A percentile compares a stretch with the other conserved stretches of the same genome.
Conservation (phyloP, 441 rosid species). For the Flueggea neowawraea region DNA sequence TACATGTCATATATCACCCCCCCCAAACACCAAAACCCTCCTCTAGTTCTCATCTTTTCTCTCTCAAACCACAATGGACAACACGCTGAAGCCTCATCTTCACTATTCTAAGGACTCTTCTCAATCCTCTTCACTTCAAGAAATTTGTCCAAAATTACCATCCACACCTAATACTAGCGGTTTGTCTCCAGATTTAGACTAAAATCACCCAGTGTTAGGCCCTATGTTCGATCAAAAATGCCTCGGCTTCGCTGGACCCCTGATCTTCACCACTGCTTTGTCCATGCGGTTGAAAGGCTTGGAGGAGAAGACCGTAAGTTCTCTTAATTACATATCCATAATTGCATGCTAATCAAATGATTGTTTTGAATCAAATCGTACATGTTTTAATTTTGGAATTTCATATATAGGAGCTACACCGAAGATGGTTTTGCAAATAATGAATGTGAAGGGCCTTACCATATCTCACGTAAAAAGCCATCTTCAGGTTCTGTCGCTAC, state of each 20-base stretch:
- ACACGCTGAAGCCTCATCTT: no score
- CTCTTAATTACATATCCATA: neutral
- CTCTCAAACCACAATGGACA: neutral
- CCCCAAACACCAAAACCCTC: neutral
- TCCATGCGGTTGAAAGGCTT: conserved; percentile 82
- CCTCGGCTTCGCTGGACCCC: conserved; percentile 99
- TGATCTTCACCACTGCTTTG: conserved; percentile 89
- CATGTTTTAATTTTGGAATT: no score
- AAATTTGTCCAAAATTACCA: no score
- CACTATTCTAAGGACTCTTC: no score
- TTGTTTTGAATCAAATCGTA: no score
- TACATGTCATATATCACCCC: no score
- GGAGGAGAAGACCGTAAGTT: conserved; percentile 83
- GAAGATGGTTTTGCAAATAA: conserved; percentile 87
- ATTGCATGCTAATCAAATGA: no score
- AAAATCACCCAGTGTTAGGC: conserved; percentile 41
- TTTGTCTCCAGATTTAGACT: neutral
- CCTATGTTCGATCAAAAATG: conserved; percentile 81
- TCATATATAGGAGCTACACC: conserved; percentile 80
- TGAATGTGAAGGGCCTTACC: conserved; percentile 98
- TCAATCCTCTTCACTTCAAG: no score
- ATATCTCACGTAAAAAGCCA: conserved; percentile 99
- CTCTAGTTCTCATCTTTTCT: conserved; percentile 1
- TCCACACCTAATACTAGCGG: no score
- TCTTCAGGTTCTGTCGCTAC: conserved; percentile 59